Evolutionary conservation across 495 filamentous ascomycete species (phyloP).

Genomic region (Aspergillus mulundensis): DNA sequence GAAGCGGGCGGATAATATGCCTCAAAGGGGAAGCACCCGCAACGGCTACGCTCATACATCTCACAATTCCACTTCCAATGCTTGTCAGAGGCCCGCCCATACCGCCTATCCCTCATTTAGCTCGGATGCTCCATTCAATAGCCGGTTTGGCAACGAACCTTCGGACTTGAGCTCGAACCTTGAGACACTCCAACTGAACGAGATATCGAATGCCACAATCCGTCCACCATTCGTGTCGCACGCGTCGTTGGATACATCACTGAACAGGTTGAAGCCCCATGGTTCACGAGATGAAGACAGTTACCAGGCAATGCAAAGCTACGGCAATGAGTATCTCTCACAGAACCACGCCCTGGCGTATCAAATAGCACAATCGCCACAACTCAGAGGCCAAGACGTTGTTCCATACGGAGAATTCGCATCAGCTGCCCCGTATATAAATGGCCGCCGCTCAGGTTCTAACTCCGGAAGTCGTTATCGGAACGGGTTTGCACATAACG

Average conservation of each 20-base stretch:
- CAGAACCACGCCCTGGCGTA: conserved; percentile 33
- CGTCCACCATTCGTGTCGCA: conserved; percentile 31
- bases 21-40: conserved; percentile 25
- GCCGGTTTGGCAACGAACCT: conserved; percentile 27
- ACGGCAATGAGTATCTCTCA: conserved; percentile 21
- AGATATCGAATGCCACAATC: conserved; percentile 22
- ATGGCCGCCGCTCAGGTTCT: conserved; percentile 46
- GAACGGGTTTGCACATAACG: conserved; percentile 34
- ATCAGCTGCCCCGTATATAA: conserved; percentile 57
- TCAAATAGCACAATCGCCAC: conserved; percentile 17
- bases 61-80: conserved; percentile 39
- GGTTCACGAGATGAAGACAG: conserved; percentile 22
- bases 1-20: conserved; percentile 25
- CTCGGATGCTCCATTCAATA: conserved; percentile 37
- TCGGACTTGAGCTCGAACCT: conserved; percentile 32
- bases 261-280: conserved; percentile 32
- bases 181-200: conserved; percentile 35
- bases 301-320: conserved; percentile 26
- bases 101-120: conserved; percentile 38
- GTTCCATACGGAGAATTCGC: conserved; percentile 54
- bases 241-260: conserved; percentile 30
- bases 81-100: conserved; percentile 29
- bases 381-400: conserved; percentile 27
- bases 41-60: conserved; percentile 34
- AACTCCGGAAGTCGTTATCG: conserved; percentile 39